A percentile compares a stretch with the other conserved stretches of the same genome.
These are phyloP conservation scores for Xylaria sp. DNA, from an alignment of 2,329 filamentous ascomycete species.

Conservation along the genomic window DNA sequence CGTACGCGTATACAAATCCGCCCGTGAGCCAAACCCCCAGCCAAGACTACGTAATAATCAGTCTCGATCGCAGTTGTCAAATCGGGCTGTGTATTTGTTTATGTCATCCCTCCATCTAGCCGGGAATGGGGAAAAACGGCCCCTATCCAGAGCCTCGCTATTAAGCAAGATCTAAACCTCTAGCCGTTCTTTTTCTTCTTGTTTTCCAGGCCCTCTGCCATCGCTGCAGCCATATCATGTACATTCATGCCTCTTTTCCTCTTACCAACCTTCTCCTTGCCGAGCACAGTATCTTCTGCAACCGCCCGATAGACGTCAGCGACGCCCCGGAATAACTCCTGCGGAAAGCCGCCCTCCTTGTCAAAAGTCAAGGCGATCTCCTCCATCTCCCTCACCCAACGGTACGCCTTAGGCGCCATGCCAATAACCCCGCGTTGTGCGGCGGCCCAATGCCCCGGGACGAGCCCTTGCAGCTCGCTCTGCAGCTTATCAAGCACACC, in stretches of 20 bases:
- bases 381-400: slow-evolving; percentile 82
- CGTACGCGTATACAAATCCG: no score
- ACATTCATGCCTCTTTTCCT: slow-evolving; percentile 66
- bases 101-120: not conserved
- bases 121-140: not conserved
- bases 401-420: slow-evolving; percentile 80
- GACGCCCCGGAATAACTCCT: slow-evolving; percentile 67
- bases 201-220: slow-evolving; percentile 48
- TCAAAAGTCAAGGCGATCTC: slow-evolving; percentile 76
- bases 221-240: slow-evolving; percentile 65
- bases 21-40: no score
- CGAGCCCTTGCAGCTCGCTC: slow-evolving; percentile 62
- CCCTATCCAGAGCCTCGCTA: not conserved
- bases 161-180: slow-evolving; percentile 1
- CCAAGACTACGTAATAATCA: no score
- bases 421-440: slow-evolving; percentile 64
- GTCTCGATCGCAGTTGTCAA: not conserved
- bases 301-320: slow-evolving; percentile 71
- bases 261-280: slow-evolving; percentile 67
- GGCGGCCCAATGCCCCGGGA: slow-evolving; percentile 58
- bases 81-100: not conserved
- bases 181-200: slow-evolving; percentile 50
- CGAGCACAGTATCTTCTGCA: slow-evolving; percentile 70
- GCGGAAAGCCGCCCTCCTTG: slow-evolving; percentile 71
- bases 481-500: slow-evolving; percentile 71